phyloP scores from a whole-genome alignment of 148 eudicot species.

The Rhododendron molle region DNA sequence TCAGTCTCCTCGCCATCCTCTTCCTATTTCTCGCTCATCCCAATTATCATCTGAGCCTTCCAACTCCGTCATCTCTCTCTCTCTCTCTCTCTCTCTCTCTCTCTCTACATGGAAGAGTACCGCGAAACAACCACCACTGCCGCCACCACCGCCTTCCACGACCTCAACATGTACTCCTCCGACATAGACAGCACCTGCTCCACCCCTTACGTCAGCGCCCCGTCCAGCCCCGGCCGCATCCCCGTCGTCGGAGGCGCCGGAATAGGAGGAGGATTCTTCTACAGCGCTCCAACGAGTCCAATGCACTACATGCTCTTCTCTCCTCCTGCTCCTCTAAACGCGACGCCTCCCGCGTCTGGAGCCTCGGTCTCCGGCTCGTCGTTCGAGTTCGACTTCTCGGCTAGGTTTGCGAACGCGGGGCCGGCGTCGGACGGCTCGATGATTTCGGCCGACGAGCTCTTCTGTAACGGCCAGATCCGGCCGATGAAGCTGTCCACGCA shows the following conservation, averaged over 20 bases:
- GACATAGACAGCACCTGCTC: conserved; percentile 70
- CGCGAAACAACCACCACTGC: background rate
- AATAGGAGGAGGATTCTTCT: conserved; percentile 49
- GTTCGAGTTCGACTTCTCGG: conserved; percentile 70
- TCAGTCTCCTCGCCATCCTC: background rate
- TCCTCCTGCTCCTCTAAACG: conserved; percentile 51
- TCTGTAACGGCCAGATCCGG: conserved; percentile 59
- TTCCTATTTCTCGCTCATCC: background rate
- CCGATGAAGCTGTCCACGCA: conserved; percentile 81
- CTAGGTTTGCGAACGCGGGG: conserved; percentile 12
- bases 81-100: background rate
- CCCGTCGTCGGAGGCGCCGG: background rate
- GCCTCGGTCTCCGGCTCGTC: background rate
- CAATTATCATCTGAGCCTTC: background rate
- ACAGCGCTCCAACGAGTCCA: conserved; percentile 88
- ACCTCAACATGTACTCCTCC: conserved; percentile 13
- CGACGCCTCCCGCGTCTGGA: conserved; percentile 7
- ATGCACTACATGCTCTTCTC: conserved; percentile 54
- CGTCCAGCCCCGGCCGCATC: conserved; percentile 68
- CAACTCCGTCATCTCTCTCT: background rate
- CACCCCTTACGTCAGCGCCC: conserved; percentile 84
- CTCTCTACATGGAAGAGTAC: conserved; percentile 11
- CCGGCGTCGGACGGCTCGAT: conserved; percentile 20
- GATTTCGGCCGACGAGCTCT: conserved; percentile 52
- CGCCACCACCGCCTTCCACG: background rate